Evolutionary conservation across 345 rosid species (phyloP).

Genomic region (Dipteronia sinensis): DNA sequence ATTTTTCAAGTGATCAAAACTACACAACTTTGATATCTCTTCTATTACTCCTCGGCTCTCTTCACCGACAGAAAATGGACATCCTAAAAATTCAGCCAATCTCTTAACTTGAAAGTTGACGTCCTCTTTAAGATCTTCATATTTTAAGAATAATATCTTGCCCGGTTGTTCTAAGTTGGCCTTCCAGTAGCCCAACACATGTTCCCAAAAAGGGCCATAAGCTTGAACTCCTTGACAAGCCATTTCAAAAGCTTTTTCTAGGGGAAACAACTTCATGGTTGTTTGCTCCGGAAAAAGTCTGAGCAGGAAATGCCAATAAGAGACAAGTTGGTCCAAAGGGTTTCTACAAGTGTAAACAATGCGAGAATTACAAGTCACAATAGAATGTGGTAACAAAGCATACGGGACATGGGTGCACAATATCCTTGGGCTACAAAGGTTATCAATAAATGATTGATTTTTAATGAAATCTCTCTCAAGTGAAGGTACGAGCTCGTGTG

Average conservation of each 20-base stretch:
- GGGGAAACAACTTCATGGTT: too few relatives aligned
- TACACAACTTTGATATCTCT: conserved; percentile 38
- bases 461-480: not conserved
- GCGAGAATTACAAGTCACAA: conserved; percentile 20
- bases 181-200: too few relatives aligned
- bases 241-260: too few relatives aligned
- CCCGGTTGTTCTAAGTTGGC: too few relatives aligned
- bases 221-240: too few relatives aligned
- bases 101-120: too few relatives aligned
- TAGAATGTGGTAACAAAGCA: conserved; percentile 16
- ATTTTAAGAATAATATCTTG: too few relatives aligned
- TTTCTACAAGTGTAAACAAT: conserved; percentile 33
- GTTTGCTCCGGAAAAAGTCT: not conserved
- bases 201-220: too few relatives aligned
- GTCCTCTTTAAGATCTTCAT: too few relatives aligned
- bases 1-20: conserved; percentile 39
- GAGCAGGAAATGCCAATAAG: conserved; percentile 24
- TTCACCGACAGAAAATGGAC: too few relatives aligned
- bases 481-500: not conserved
- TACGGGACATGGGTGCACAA: conserved; percentile 28
- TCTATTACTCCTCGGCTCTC: conserved; percentile 22
- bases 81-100: too few relatives aligned
- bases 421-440: not conserved
- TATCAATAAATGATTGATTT: not conserved
- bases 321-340: conserved; percentile 29